These are phyloP conservation scores for Aspergillus sp. DNA, from an alignment of 2,329 filamentous ascomycete species.

Conservation along the genomic window DNA sequence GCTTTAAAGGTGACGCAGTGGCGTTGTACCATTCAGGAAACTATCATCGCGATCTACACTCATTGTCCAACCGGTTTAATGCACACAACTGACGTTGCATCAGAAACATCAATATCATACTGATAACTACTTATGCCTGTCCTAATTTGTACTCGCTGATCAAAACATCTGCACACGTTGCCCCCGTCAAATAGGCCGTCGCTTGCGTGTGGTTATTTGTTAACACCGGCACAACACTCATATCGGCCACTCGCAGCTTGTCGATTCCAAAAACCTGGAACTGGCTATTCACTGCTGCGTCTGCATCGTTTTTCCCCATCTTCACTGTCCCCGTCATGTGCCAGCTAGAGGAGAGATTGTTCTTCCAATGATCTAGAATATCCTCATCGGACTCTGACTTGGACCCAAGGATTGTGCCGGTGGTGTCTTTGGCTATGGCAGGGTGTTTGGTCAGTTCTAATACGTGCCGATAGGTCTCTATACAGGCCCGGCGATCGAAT, in stretches of 20 bases:
- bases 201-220: slow-evolving; percentile 53
- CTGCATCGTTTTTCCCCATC: slow-evolving; percentile 52
- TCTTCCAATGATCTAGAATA: slow-evolving; percentile 48
- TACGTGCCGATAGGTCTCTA: slow-evolving; percentile 50
- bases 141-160: slow-evolving; percentile 45
- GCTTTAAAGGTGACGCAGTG: no score
- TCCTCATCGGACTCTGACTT: slow-evolving; percentile 54
- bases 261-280: slow-evolving; percentile 42
- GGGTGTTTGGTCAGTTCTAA: slow-evolving; percentile 46
- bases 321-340: slow-evolving; percentile 58
- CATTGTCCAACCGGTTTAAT: no score
- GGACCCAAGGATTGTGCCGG: slow-evolving; percentile 45
- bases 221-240: slow-evolving; percentile 44
- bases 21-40: no score
- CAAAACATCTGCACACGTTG: slow-evolving; percentile 53
- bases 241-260: slow-evolving; percentile 42
- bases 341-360: slow-evolving; percentile 49
- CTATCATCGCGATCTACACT: no score
- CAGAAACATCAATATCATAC: neutral
- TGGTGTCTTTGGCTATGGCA: slow-evolving; percentile 46
- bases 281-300: slow-evolving; percentile 50
- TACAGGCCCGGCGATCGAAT: slow-evolving; percentile 54
- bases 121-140: neutral
- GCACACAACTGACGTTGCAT: no score
- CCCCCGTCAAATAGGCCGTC: slow-evolving; percentile 55